These are phyloP conservation scores for Flaveria sonorensis DNA, from an alignment of 129 eudicot species.

Conservation along the genomic window DNA sequence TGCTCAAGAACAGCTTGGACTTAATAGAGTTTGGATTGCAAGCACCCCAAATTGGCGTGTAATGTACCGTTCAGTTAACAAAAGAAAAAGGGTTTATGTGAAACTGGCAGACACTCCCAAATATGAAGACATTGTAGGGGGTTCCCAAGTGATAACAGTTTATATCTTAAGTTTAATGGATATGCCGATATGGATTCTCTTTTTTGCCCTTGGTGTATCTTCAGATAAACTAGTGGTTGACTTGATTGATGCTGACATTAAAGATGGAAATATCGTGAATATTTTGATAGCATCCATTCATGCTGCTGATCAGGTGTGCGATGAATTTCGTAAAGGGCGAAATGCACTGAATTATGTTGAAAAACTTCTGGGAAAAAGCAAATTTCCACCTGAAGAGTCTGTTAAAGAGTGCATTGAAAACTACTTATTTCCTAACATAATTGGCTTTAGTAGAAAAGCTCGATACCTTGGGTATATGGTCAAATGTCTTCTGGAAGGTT, in stretches of 20 bases:
- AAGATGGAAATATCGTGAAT: constrained; percentile 50
- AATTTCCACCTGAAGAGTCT: constrained; percentile 75
- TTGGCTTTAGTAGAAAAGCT: constrained; percentile 54
- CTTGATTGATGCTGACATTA: constrained; percentile 53
- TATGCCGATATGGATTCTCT: constrained; percentile 40
- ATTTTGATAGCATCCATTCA: constrained; percentile 63
- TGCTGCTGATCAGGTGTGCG: constrained; percentile 54
- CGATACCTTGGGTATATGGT: constrained; percentile 84
- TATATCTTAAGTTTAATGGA: constrained; percentile 45
- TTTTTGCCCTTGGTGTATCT: constrained; percentile 41
- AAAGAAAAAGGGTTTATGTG: constrained; percentile 54
- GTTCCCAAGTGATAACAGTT: constrained; percentile 57
- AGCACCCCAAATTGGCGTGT: constrained; percentile 49
- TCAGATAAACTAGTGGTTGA: constrained; percentile 53
- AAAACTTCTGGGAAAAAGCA: constrained; percentile 41
- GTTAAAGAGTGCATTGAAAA: constrained; percentile 49
- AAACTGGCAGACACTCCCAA: constrained; percentile 47
- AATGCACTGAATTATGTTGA: constrained; percentile 46
- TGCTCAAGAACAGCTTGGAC: constrained; percentile 88
- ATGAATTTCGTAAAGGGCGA: constrained; percentile 40
- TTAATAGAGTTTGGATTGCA: constrained; percentile 53
- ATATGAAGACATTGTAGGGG: constrained; percentile 45
- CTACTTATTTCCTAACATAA: constrained; percentile 54
- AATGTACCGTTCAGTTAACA: constrained; percentile 43
- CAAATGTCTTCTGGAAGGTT: constrained; percentile 69